phyloP scores from a whole-genome alignment of 768 basidiomycete genomes.

The Leccinum truebloodii region DNA sequence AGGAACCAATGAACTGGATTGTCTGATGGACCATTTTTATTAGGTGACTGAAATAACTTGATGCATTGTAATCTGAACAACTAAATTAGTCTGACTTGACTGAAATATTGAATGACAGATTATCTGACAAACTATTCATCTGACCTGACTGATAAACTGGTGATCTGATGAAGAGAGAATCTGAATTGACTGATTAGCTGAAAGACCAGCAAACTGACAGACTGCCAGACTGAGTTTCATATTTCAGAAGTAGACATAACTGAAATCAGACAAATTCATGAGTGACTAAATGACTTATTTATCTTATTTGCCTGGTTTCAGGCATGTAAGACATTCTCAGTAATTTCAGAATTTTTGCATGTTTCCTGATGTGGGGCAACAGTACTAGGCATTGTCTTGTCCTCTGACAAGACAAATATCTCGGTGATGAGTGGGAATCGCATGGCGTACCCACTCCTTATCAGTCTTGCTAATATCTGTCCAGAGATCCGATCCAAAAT shows the following conservation, averaged over 20 bases:
- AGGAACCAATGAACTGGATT: background rate
- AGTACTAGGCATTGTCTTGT: background rate
- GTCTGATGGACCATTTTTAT: background rate
- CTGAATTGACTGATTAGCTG: background rate
- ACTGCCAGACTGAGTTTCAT: background rate
- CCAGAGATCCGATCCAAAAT: background rate
- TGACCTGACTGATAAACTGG: background rate
- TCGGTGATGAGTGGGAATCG: background rate
- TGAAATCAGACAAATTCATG: background rate
- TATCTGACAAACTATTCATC: too few species aligned
- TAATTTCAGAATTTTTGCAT: background rate
- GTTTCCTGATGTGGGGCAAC: conserved; percentile 5
- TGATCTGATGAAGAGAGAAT: background rate
- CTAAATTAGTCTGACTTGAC: background rate
- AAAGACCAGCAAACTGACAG: background rate
- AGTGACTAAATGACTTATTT: background rate
- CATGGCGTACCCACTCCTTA: background rate
- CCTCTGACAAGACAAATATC: background rate
- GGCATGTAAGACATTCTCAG: background rate
- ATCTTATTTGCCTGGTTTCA: background rate
- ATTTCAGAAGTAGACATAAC: background rate
- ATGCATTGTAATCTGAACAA: too few species aligned
- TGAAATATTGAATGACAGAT: too few species aligned
- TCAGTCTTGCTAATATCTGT: background rate
- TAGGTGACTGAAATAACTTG: background rate